Base-by-base conservation (phyloP, 352 stramenopile genomes). In the Globisporangium lucens region DNA sequence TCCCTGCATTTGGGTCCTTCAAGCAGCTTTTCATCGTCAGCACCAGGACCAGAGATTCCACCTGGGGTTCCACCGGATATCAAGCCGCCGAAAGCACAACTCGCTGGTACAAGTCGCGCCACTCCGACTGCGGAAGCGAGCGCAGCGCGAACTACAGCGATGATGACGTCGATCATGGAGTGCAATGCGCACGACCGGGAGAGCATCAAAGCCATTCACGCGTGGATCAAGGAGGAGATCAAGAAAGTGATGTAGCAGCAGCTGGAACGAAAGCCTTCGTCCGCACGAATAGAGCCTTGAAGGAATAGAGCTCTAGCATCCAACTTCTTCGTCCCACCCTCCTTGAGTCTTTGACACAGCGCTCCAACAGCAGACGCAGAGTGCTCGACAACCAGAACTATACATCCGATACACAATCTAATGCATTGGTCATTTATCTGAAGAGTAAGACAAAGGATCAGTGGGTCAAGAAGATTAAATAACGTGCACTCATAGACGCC, bases 131-230 rank as follows among this genome's bases (percentile, higher is more conserved):
- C 30, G 2, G 67, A 78, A 9, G 63, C 60, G 29, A 71, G 58
- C 30, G 74, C 61, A 52, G 69, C 66, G 55, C 46, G 70, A 22
- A 73, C 70, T 56, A 69, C 62, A 0, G 20, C 58, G 22, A 60
- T 90, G 51, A 82, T 90, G 71, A 77, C 75, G 10, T 78, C 72
- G 38, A 73, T 83, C 8, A 61, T 83, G 47, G 82, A 90, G 24
- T 82, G 75, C 53, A 82, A 73, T 24, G 76, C 75, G 4, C 77
- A 79, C 53, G 72, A 89, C 61, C 72, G 64, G 38, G 78, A 86
- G 24, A 82, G 73, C 46, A 66, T 89, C 38, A 67, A 63, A 29
- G 69, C 71, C 17, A 56, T 89, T 12, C 67, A 75, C 22, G 51
- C 13, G 4, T 84, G 75, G 76, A 56, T 88, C 30, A 76, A 80